Percentiles rank a stretch among this genome's conserved stretches.
Evolutionary conservation across 208 protist species (phyloP).

Genomic region (Novymonas esmeraldas): DNA sequence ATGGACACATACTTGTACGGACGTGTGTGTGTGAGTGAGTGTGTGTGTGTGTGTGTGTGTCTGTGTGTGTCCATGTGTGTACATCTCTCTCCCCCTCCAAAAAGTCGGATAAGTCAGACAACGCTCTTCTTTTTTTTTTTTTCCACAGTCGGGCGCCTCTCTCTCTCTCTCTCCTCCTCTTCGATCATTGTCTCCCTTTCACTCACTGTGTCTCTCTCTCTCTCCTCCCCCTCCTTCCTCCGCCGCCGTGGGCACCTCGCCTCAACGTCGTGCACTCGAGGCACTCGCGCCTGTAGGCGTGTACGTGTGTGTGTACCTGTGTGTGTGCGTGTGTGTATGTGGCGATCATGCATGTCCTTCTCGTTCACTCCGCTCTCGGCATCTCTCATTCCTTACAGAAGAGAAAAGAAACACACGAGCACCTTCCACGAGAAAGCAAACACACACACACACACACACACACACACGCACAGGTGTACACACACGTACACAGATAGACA

Average conservation of each 20-base stretch:
- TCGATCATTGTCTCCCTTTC: too few species aligned
- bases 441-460: too few species aligned
- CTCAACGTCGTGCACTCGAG: not conserved
- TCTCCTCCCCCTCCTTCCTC: too few species aligned
- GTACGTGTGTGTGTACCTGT: not conserved
- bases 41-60: not conserved
- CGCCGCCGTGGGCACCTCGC: not conserved
- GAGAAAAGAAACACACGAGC: not conserved
- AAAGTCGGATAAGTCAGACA: too few species aligned
- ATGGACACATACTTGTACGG: not conserved
- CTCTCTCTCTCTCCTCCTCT: not conserved
- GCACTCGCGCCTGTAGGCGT: not conserved
- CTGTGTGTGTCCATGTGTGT: not conserved
- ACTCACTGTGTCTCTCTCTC: too few species aligned
- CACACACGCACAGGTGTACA: too few species aligned
- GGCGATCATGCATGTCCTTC: not conserved
- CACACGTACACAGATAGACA: too few species aligned
- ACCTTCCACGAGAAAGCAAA: too few species aligned
- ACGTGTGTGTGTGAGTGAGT: not conserved
- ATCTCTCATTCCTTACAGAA: too few species aligned
- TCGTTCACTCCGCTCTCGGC: too few species aligned
- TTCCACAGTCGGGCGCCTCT: not conserved
- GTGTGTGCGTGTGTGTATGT: not conserved
- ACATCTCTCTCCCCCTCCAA: too few species aligned
- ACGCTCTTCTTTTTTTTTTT: not conserved